Evolutionary conservation across 345 rosid genomes (phyloP).

Genomic region (Arabis alpina): DNA sequence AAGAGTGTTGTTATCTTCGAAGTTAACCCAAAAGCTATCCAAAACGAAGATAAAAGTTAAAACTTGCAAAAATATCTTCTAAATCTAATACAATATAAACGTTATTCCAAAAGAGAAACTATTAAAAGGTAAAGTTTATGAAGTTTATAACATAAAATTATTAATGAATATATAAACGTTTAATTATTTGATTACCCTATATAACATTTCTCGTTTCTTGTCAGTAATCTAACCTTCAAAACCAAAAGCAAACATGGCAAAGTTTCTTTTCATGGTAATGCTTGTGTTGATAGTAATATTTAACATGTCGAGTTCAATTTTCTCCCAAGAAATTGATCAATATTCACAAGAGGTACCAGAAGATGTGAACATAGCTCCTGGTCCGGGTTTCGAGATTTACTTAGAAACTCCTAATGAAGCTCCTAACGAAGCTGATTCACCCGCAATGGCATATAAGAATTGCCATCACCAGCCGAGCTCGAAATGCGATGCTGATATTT

Average conservation of each 20-base stretch:
- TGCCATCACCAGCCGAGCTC: background rate
- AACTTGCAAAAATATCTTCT: background rate
- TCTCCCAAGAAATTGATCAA: constrained; percentile 11
- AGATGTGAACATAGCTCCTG: constrained; percentile 25
- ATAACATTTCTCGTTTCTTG: background rate
- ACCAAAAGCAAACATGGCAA: constrained; percentile 31
- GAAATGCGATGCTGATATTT: background rate
- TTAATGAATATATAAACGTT: constrained; percentile 6
- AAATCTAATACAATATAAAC: background rate
- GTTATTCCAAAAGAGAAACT: background rate
- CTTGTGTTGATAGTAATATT: background rate
- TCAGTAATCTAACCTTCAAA: constrained; percentile 4
- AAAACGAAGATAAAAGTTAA: background rate
- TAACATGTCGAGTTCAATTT: background rate
- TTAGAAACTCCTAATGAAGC: constrained; percentile 8
- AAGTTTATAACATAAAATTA: constrained; percentile 7
- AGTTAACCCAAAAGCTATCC: background rate
- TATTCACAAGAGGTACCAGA: constrained; percentile 4
- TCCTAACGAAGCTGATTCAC: constrained; percentile 9
- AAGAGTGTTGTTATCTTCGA: background rate
- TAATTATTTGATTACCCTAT: background rate
- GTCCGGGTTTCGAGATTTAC: constrained; percentile 5
- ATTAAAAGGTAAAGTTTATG: constrained; percentile 1
- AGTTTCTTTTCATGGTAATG: constrained; percentile 14
- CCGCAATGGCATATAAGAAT: background rate